Evolutionary conservation across 2,329 filamentous ascomycete genomes (phyloP).

Genomic region (Annulohypoxylon truncatum): DNA sequence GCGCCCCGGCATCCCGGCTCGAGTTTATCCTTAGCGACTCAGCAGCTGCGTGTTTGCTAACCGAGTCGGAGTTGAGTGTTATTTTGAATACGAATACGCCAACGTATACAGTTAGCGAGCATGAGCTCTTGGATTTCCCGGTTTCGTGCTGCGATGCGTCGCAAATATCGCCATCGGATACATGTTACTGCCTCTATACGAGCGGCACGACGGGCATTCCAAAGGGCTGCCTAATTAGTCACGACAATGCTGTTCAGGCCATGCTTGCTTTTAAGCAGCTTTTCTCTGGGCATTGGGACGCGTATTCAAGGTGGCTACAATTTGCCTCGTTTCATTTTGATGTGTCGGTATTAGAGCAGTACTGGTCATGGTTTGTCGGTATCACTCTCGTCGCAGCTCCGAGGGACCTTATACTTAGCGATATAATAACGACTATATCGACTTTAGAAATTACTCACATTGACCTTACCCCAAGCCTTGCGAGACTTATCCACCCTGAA

Average conservation of each 20-base stretch:
- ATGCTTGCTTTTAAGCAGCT: constrained; percentile 87
- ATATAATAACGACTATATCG: constrained; percentile 79
- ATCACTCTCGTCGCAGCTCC: constrained; percentile 86
- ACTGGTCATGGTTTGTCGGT: constrained; percentile 94
- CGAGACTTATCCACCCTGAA: constrained; percentile 79
- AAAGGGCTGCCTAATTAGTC: constrained; percentile 89
- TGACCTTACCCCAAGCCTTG: constrained; percentile 89
- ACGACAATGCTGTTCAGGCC: constrained; percentile 88
- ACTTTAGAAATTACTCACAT: constrained; percentile 85
- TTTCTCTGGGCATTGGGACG: constrained; percentile 79
- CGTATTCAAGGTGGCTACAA: constrained; percentile 83
- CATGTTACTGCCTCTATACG: constrained; percentile 87
- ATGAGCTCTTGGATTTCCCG: constrained; percentile 43
- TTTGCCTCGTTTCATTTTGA: constrained; percentile 97
- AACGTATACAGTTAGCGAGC: constrained; percentile 51
- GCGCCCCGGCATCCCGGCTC: constrained; percentile 77
- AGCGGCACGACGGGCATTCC: constrained; percentile 88
- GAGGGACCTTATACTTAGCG: constrained; percentile 85
- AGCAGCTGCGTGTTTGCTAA: constrained; percentile 70
- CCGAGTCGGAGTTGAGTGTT: constrained; percentile 51
- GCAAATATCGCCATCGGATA: constrained; percentile 62
- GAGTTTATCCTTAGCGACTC: constrained; percentile 84
- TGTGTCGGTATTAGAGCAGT: constrained; percentile 92
- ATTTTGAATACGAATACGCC: constrained; percentile 48
- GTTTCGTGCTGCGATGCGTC: constrained; percentile 42